Conservation (phyloP, 164 flowering plant genomes). For the Protea cynaroides region DNA sequence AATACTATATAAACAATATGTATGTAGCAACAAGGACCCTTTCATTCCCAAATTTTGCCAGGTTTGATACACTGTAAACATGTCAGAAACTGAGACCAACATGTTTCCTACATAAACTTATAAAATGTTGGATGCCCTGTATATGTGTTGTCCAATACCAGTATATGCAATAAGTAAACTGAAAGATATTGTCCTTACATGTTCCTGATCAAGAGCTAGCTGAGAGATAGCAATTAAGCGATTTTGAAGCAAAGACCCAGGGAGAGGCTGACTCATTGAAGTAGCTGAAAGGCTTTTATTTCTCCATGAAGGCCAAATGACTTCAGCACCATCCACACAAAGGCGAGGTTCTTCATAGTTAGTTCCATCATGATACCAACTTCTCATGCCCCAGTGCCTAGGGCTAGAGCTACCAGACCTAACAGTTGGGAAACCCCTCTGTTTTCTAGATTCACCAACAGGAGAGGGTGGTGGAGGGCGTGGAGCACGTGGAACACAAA, state of each 20-base stretch:
- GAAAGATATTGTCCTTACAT: conserved; percentile 45
- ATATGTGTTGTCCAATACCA: too few species aligned
- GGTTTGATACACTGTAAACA: too few species aligned
- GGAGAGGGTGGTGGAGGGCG: conserved; percentile 88
- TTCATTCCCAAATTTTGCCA: too few species aligned
- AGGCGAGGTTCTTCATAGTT: conserved; percentile 56
- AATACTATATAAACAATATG: background rate
- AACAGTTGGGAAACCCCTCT: conserved; percentile 85
- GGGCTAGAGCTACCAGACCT: conserved; percentile 99
- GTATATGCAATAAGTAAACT: too few species aligned
- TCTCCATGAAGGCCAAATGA: conserved; percentile 92
- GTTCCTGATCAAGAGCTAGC: conserved; percentile 82
- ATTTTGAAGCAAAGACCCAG: conserved; percentile 75
- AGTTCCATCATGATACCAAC: conserved; percentile 74
- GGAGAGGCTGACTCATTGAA: conserved; percentile 66
- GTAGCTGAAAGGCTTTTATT: conserved; percentile 54
- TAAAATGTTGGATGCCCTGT: too few species aligned
- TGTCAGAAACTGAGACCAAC: too few species aligned
- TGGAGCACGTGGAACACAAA: conserved; percentile 89
- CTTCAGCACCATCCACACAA: conserved; percentile 71
- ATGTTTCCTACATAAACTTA: too few species aligned
- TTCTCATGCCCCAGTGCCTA: conserved; percentile 86
- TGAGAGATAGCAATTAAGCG: conserved; percentile 81
- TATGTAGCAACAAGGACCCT: background rate
- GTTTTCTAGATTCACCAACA: conserved; percentile 75